Conservation (phyloP, 208 protist genomes). For the Sergeia podlipaevii region DNA sequence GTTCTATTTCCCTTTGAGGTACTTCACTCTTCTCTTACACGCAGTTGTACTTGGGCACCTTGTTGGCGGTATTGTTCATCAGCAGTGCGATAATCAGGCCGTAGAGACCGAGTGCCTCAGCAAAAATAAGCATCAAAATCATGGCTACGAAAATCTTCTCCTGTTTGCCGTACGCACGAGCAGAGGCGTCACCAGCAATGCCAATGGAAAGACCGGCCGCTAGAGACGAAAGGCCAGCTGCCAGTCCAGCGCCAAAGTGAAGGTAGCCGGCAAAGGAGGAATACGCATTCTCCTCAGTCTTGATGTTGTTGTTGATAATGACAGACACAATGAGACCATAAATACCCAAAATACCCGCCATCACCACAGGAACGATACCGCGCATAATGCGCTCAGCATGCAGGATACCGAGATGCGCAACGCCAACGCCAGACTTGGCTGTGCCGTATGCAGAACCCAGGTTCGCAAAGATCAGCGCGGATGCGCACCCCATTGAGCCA, state of each 20-base stretch:
- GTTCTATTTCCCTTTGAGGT: too few species aligned
- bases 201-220: conserved; percentile 98
- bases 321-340: conserved; percentile 99
- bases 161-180: conserved; percentile 90
- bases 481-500: conserved; percentile 94
- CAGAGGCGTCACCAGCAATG: conserved; percentile 98
- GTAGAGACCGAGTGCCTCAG: conserved; percentile 98
- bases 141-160: conserved; percentile 99
- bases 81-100: conserved; percentile 99
- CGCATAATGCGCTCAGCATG: conserved; percentile 95
- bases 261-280: conserved; percentile 74
- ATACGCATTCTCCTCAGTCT: conserved; percentile 60
- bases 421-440: conserved; percentile 97
- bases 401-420: conserved; percentile 97
- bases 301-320: conserved; percentile 94
- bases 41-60: conserved; percentile 31
- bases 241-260: conserved; percentile 91
- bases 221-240: conserved; percentile 94
- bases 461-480: conserved; percentile 91
- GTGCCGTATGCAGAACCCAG: conserved; percentile 98
- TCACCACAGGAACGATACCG: conserved; percentile 90
- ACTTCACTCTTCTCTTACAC: too few species aligned
- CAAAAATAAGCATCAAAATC: conserved; percentile 99
- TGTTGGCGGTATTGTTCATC: conserved; percentile 89
- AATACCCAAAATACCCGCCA: conserved; percentile 99